These are phyloP conservation scores for Hirsutella thompsonii DNA, from an alignment of 2,329 filamentous ascomycete species.

Conservation along the genomic window DNA sequence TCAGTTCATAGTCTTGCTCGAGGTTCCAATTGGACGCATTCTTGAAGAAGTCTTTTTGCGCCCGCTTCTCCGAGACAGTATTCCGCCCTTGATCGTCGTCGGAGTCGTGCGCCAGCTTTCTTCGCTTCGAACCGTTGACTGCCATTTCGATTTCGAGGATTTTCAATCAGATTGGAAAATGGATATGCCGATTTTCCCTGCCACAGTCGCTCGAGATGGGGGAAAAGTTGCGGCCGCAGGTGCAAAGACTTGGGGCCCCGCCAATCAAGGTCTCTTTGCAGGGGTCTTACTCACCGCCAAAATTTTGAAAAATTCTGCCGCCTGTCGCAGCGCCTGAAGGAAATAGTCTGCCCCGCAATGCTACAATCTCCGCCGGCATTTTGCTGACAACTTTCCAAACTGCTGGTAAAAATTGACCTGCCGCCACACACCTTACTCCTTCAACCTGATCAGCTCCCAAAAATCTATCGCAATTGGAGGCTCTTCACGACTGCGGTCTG, in stretches of 20 bases:
- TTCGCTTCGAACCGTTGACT: constrained; percentile 38
- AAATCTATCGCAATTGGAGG: no score
- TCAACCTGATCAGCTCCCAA: no score
- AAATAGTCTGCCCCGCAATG: no score
- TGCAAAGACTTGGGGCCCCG: constrained; percentile 1
- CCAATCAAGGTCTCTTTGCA: constrained; percentile 10
- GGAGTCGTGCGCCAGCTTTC: constrained; percentile 42
- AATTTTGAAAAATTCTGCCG: constrained; percentile 23
- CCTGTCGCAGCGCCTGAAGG: not conserved
- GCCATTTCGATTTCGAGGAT: constrained; percentile 29
- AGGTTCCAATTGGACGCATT: constrained; percentile 77
- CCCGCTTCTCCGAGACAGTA: constrained; percentile 20
- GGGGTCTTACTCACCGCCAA: constrained; percentile 25
- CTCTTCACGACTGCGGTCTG: no score
- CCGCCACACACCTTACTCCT: no score
- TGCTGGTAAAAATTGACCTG: no score
- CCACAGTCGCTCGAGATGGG: not conserved
- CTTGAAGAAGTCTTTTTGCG: constrained; percentile 56
- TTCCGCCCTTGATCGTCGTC: constrained; percentile 29
- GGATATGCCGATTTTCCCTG: not conserved
- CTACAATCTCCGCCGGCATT: no score
- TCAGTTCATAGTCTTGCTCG: constrained; percentile 80
- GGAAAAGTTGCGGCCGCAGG: not conserved
- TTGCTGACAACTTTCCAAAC: no score
- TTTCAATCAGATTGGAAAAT: no score